Evolutionary conservation across 1,284 basidiomycete genomes (phyloP).

Genomic region (Somion occarium): DNA sequence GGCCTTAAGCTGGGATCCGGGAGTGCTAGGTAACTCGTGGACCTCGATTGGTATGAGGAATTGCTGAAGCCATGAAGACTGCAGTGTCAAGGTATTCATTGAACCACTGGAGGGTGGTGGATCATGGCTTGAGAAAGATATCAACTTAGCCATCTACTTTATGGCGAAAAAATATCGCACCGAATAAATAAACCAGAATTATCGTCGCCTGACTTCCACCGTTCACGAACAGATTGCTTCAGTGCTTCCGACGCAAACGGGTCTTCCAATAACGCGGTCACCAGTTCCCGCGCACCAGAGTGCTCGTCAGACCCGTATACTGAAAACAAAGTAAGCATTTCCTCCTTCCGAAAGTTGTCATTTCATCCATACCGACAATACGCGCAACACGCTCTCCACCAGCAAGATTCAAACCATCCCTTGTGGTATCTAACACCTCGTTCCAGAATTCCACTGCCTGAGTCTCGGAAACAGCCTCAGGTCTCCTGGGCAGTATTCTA

Average conservation of each 20-base stretch:
- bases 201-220: constrained; percentile 34
- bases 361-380: constrained; percentile 41
- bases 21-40: constrained; percentile 32
- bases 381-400: constrained; percentile 24
- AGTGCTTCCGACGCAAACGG: constrained; percentile 52
- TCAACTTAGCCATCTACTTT: no score
- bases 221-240: constrained; percentile 33
- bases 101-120: not conserved
- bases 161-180: not conserved
- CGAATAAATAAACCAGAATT: constrained; percentile 5
- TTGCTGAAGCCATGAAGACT: constrained; percentile 51
- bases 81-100: constrained; percentile 20
- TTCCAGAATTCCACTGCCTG: constrained; percentile 35
- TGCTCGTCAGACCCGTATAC: constrained; percentile 53
- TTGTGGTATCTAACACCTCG: constrained; percentile 31
- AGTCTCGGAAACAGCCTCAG: constrained; percentile 7
- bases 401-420: constrained; percentile 29
- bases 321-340: constrained; percentile 19
- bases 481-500: constrained; percentile 26
- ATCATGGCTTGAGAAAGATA: not conserved
- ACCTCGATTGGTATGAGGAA: constrained; percentile 45
- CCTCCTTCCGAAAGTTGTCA: constrained; percentile 4
- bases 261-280: constrained; percentile 66
- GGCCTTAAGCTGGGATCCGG: constrained; percentile 11
- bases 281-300: constrained; percentile 47